Evolutionary conservation across 176 grass and related monocot genomes (phyloP), one percentile per base, ranked within the genome.

Genomic region (Oryza punctata): DNA sequence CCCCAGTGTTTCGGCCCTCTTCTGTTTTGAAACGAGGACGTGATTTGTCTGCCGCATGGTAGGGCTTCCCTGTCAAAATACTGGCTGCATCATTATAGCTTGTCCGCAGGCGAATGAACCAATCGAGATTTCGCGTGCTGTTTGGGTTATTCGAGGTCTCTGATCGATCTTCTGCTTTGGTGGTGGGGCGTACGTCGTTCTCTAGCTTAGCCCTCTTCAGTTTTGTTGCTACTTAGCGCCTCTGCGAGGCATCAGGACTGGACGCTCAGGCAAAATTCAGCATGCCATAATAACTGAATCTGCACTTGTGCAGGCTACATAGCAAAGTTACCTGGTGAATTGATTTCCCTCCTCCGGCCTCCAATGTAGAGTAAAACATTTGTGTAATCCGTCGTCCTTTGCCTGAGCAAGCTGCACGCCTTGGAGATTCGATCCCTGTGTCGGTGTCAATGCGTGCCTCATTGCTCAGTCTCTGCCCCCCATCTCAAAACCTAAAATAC

Each of bases 301-400:
- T 13, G 73, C 47, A 33, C 80, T 59, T 67, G 59, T 21, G 80
- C 80, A 83, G 80, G 65, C 72, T 69, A 63, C 15, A 24, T 67
- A 1, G 9, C 11, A 41, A 67, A 7, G 12, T 32, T 61, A 61
- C 83, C 65, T 33, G 74, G 11, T 10, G 54, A 82, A 88, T 83
- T 78, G 80, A 66, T 73, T 70, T 59, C 79, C 72, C 24, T 61
- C 57, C 57, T 61, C 18, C 10, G 40, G 40, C 40, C 57, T 61
- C n/a, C 57, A 61, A 24, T 7, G n/a, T 61, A 14, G 9, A 35
- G n/a, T 15, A 50, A 40, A 16, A 59, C 67, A 81, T 21, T 27
- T 81, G 14, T 44, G 14, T 12, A 32, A 35, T 7, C 44, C 65
- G 44, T 80, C 65, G 65, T 80, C 44, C 78, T 69, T 47, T 23